Percentiles rank a stretch among this genome's conserved stretches.
Conservation (phyloP, 1,284 basidiomycete species). For the Porodaedalea pini region DNA sequence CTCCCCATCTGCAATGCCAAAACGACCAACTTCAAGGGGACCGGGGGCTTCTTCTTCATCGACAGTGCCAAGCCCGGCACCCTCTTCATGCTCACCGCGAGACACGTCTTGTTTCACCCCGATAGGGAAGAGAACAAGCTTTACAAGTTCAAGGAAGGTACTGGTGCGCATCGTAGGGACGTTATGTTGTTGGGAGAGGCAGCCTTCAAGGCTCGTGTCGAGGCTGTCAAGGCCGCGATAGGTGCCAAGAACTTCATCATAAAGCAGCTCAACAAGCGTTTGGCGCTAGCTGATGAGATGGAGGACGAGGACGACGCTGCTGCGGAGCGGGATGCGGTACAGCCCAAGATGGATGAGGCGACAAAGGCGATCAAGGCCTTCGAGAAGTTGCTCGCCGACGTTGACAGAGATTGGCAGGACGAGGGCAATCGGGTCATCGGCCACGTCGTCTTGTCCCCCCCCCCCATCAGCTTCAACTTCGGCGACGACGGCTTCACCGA, state of each 20-base stretch:
- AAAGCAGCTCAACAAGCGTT: conserved; percentile 14
- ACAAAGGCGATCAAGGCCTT: conserved; percentile 26
- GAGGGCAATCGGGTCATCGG: conserved; percentile 31
- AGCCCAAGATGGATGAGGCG: conserved; percentile 19
- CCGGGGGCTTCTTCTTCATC: conserved; percentile 33
- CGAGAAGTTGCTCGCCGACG: conserved; percentile 23
- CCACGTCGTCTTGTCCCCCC: conserved; percentile 29
- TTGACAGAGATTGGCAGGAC: conserved; percentile 28
- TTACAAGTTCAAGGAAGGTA: conserved; percentile 20
- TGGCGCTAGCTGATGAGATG: conserved; percentile 18
- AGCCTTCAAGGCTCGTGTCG: conserved; percentile 20
- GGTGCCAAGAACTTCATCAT: conserved; percentile 15
- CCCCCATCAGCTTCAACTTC: conserved; percentile 27
- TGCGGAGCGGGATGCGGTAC: conserved; percentile 6
- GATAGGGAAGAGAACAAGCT: conserved; percentile 21
- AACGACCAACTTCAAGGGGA: conserved; percentile 27
- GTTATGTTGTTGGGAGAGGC: conserved; percentile 29
- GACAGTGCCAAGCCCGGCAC: conserved; percentile 24
- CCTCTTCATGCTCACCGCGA: conserved; percentile 30
- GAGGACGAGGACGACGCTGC: conserved; percentile 15
- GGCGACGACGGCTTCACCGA: conserved; percentile 30
- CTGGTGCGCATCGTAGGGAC: conserved; percentile 22
- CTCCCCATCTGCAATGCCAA: conserved; percentile 24
- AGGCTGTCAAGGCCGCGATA: conserved; percentile 21
- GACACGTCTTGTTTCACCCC: conserved; percentile 28